These are phyloP conservation scores for Cardiospermum halicacabum DNA, from an alignment of 345 rosid genomes.

Conservation along the genomic window DNA sequence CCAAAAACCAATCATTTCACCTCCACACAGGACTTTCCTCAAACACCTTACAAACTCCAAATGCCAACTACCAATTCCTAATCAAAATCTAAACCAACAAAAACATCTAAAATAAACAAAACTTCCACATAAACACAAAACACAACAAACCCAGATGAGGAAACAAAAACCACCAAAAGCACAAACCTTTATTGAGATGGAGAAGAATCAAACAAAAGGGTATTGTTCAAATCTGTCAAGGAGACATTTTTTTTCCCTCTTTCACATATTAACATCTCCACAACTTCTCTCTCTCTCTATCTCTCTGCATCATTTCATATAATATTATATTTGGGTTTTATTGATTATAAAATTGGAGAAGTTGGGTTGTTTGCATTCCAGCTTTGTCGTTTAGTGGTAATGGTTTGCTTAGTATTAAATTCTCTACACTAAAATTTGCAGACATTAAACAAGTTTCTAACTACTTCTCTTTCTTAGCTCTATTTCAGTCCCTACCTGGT, in stretches of 20 bases:
- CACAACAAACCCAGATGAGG: constrained; percentile 1
- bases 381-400: constrained; percentile 23
- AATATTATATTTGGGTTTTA: neutral
- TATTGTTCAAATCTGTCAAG: neutral
- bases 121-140: neutral
- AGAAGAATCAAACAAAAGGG: constrained; percentile 14
- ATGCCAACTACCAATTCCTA: neutral
- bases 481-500: neutral
- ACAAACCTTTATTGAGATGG: constrained; percentile 19
- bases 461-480: neutral
- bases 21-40: neutral
- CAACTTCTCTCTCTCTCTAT: neutral
- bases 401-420: constrained; percentile 9
- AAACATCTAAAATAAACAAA: constrained; percentile 7
- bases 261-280: neutral
- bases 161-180: neutral
- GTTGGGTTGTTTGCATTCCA: constrained; percentile 4
- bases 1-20: neutral
- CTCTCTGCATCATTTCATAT: neutral
- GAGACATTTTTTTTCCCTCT: constrained; percentile 2
- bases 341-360: neutral
- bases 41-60: constrained; percentile 14
- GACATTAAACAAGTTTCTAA: neutral
- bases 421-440: constrained; percentile 8
- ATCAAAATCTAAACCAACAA: constrained; percentile 3